These are phyloP conservation scores for Dioszegia crocea DNA, from an alignment of 768 basidiomycete genomes.

Conservation along the genomic window DNA sequence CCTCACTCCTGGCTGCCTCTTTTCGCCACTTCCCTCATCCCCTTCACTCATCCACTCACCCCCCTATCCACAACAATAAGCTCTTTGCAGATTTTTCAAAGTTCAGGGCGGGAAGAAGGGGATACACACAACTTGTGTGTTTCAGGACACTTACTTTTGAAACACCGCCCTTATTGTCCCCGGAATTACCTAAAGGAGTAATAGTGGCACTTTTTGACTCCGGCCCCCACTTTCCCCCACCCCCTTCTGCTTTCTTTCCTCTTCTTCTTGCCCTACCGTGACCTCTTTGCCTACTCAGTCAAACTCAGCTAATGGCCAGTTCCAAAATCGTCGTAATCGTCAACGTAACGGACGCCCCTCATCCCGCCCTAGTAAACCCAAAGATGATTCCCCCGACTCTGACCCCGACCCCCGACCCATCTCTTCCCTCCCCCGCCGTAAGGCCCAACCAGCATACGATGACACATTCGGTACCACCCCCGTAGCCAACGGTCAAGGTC, in stretches of 20 bases:
- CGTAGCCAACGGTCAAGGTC: neutral
- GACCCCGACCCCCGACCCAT: conserved; percentile 10
- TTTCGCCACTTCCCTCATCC: conserved; percentile 9
- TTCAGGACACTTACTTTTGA: conserved; percentile 1
- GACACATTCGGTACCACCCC: neutral
- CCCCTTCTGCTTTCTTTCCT: neutral
- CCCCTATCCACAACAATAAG: neutral
- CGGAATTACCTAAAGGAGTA: neutral
- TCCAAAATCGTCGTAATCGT: conserved; percentile 37
- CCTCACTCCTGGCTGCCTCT: neutral
- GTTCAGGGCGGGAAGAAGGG: neutral
- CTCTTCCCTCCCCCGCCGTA: conserved; percentile 9
- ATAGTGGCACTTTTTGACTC: conserved; percentile 1
- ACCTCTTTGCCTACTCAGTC: neutral
- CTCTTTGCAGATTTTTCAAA: neutral
- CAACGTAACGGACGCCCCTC: neutral
- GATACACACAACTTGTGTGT: conserved; percentile 4
- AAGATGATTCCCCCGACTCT: neutral
- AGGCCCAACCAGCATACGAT: too few relatives aligned
- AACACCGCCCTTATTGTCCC: conserved; percentile 2
- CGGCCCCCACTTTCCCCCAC: neutral
- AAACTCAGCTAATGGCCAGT: conserved; percentile 18
- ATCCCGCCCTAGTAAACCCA: neutral
- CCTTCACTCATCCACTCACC: conserved; percentile 4
- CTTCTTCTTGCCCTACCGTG: neutral